Evolutionary conservation across 805 yeast genomes (phyloP), one percentile per base, ranked within the genome.

Genomic region (Wickerhamiella kazuoi): DNA sequence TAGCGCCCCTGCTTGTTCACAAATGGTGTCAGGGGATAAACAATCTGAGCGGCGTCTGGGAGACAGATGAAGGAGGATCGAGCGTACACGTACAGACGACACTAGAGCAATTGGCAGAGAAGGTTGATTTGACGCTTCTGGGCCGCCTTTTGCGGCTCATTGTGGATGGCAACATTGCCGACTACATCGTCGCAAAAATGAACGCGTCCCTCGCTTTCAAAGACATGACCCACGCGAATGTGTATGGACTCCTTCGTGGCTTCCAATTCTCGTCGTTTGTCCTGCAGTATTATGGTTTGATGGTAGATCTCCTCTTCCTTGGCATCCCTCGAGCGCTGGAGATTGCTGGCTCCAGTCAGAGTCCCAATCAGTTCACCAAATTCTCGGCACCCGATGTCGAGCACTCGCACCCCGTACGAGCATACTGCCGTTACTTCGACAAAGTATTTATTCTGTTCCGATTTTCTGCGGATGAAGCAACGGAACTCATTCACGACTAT

Each of bases 1-100:
- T 90, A 18, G 93, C 97, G 0, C 98, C 95, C 0, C 57, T 86
- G 24, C 63, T 87, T 44, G 93, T 80, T 1, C 84, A 87, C 60
- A 87, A 86, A 53, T 90, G 95, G 94, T 75, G 83, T 50, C 93
- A 81, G 51, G 94, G 94, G 13, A 67, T 90, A 35, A 87, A 83
- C 54, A 82, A 83, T 47, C 57, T 84, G 39, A 61, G 71, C 9
- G 63, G 73, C 28, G 78, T 87, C 1, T 90, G 98, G 98, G 74
- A 76, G 37, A 70, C 76, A 1, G 55, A 67, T 0, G 63, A 72
- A 24, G 95, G 93, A 1, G 79, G 81, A 50, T 68, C 80, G 34
- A 75, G 79, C 47, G 96, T 84, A 15, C 66, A 87, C 75, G 45
- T 90, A n/a, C 87, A 86, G 52, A 72, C 94, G 0, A 62, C 72